These are phyloP conservation scores for Sclerotinia nivalis DNA, from an alignment of 2,329 filamentous ascomycete species.

Conservation along the genomic window DNA sequence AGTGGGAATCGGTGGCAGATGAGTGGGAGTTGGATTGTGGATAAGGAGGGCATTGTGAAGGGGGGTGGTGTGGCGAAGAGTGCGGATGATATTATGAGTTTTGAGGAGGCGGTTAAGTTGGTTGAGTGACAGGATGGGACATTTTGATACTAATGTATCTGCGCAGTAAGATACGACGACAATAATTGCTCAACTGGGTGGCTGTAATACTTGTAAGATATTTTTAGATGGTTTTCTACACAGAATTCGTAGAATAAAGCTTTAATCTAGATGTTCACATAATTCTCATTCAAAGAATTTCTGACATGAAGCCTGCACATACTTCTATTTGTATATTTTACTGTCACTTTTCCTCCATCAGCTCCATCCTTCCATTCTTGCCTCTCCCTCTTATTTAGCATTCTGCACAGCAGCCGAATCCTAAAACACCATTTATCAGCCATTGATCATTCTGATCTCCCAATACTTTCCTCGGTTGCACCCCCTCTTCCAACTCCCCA, in stretches of 20 bases:
- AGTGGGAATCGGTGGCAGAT: constrained; percentile 70
- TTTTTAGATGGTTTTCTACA: background rate
- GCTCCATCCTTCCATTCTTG: no score
- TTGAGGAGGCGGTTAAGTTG: constrained; percentile 45
- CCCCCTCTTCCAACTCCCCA: no score
- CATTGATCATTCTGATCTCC: background rate
- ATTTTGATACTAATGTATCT: background rate
- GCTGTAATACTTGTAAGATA: constrained; percentile 6
- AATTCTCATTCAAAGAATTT: background rate
- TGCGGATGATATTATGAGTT: constrained; percentile 56
- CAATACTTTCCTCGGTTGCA: no score
- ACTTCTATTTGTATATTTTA: background rate
- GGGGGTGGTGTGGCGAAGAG: constrained; percentile 52
- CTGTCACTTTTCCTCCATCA: no score
- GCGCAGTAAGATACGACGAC: background rate
- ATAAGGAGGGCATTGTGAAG: constrained; percentile 52
- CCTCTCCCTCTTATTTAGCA: background rate
- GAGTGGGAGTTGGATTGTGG: constrained; percentile 63
- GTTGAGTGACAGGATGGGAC: constrained; percentile 36
- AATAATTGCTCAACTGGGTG: background rate
- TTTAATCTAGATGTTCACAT: background rate
- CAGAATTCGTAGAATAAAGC: background rate
- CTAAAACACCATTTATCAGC: background rate
- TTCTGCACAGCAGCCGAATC: constrained; percentile 23
- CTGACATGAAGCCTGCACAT: background rate